These are phyloP conservation scores for Lycium barbarum DNA, from an alignment of 257 asterid species.

Conservation along the genomic window DNA sequence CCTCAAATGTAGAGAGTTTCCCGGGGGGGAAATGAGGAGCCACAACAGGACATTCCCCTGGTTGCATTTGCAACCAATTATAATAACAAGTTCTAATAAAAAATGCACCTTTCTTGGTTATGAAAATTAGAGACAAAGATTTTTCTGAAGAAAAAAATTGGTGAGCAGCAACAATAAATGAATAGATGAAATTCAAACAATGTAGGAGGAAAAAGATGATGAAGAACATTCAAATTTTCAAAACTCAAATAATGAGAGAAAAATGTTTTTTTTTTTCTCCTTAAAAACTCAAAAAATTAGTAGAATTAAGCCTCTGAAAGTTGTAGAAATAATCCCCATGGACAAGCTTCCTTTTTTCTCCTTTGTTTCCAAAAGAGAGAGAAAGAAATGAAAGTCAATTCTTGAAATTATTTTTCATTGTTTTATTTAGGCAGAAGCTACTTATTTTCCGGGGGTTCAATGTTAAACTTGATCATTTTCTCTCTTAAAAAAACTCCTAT, in stretches of 20 bases:
- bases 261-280: background rate
- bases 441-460: constrained; percentile 1
- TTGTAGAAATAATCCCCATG: background rate
- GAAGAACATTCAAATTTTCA: background rate
- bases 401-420: background rate
- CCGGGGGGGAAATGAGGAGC: constrained; percentile 47
- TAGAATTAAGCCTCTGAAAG: background rate
- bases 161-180: background rate
- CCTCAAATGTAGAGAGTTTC: constrained; percentile 53
- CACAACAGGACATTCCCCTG: constrained; percentile 54
- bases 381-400: constrained; percentile 4
- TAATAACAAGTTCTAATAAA: constrained; percentile 26
- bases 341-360: background rate
- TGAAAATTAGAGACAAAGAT: background rate
- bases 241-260: background rate
- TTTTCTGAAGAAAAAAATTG: background rate
- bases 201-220: constrained; percentile 10
- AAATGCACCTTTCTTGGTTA: background rate
- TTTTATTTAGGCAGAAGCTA: background rate
- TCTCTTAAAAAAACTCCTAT: background rate
- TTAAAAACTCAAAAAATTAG: background rate
- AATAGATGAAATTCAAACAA: background rate
- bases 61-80: constrained; percentile 46
- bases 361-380: constrained; percentile 17
- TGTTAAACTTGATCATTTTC: background rate